Percentiles rank a stretch among this genome's conserved stretches.
These are phyloP conservation scores for Porogramme epimiltina DNA, from an alignment of 1,284 basidiomycete genomes.

Conservation along the genomic window DNA sequence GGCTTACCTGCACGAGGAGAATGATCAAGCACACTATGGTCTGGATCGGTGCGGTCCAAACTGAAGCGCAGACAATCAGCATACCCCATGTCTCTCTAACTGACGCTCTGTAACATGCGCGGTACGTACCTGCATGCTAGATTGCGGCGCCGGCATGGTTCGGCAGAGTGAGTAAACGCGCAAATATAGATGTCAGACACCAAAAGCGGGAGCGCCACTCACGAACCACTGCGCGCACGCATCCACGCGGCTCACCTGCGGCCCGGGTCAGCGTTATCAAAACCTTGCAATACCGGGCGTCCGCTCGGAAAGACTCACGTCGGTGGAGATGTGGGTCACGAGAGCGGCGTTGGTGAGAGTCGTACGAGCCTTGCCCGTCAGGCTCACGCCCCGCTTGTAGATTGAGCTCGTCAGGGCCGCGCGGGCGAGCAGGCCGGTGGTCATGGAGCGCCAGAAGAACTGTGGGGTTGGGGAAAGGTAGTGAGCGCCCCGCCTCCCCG, in stretches of 20 bases:
- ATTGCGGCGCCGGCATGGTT: not conserved
- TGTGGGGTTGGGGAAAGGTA: slow-evolving; percentile 26
- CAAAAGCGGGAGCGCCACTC: slow-evolving; percentile 33
- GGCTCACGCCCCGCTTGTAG: slow-evolving; percentile 69
- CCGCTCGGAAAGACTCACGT: slow-evolving; percentile 44
- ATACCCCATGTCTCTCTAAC: too few species aligned
- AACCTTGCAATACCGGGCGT: not conserved
- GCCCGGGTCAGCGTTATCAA: slow-evolving; percentile 2
- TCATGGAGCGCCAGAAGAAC: slow-evolving; percentile 82
- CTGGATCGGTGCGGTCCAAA: slow-evolving; percentile 75
- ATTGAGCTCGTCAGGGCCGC: slow-evolving; percentile 76
- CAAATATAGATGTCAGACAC: not conserved
- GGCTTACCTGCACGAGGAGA: slow-evolving; percentile 57
- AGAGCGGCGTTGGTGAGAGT: slow-evolving; percentile 68
- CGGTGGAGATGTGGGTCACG: slow-evolving; percentile 75
- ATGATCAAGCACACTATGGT: slow-evolving; percentile 62
- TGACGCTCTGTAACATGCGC: too few species aligned
- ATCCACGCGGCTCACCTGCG: slow-evolving; percentile 57
- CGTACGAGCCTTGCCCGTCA: slow-evolving; percentile 69
- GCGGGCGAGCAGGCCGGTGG: slow-evolving; percentile 68
- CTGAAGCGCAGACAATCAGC: slow-evolving; percentile 28
- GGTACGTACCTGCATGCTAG: slow-evolving; percentile 46
- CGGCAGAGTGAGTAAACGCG: not conserved
- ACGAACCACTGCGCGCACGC: slow-evolving; percentile 70
- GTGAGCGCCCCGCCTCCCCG: not conserved